Conservation (phyloP, 148 eudicot species). For the Fagopyrum esculentum region DNA sequence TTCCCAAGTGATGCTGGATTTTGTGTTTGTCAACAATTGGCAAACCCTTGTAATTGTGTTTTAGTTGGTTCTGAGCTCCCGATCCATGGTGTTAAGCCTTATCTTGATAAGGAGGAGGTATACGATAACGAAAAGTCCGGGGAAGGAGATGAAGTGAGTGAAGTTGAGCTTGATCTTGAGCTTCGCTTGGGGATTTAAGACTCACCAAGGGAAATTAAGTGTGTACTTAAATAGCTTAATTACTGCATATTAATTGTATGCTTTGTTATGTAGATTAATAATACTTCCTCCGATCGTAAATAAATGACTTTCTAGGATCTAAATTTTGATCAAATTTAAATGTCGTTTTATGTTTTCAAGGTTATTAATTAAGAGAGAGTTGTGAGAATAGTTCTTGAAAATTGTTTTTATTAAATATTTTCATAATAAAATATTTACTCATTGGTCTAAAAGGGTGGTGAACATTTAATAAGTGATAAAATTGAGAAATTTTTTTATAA, state of each 20-base stretch:
- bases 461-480: too few species aligned
- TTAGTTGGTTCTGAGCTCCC: not conserved
- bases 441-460: too few species aligned
- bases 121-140: not conserved
- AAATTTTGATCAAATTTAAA: too few species aligned
- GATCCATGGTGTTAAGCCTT: not conserved
- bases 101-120: not conserved
- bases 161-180: slow-evolving; percentile 11
- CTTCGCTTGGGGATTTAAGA: slow-evolving; percentile 13
- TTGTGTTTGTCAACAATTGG: slow-evolving; percentile 3
- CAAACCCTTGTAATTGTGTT: not conserved
- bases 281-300: too few species aligned
- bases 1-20: not conserved
- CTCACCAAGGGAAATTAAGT: not conserved
- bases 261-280: not conserved
- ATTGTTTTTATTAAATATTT: too few species aligned
- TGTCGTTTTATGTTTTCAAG: too few species aligned
- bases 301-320: too few species aligned
- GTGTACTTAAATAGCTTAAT: not conserved
- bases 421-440: too few species aligned
- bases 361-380: too few species aligned
- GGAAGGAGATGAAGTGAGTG: not conserved
- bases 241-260: not conserved
- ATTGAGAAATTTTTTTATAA: too few species aligned
- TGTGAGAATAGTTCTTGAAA: too few species aligned